phyloP scores from a whole-genome alignment of 495 filamentous ascomycete species.

The Lepraria neglecta region DNA sequence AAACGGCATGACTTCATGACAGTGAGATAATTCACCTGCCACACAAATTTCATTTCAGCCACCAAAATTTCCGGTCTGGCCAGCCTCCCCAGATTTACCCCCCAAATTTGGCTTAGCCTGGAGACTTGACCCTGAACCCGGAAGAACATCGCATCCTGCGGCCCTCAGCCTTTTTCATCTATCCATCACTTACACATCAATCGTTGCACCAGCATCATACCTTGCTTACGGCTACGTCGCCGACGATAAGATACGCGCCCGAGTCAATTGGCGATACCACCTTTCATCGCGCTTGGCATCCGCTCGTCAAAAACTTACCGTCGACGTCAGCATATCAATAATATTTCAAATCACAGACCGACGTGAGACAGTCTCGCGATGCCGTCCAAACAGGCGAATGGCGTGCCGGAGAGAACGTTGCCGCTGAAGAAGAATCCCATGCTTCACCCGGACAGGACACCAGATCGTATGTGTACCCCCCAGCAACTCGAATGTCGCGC shows the following conservation, averaged over 20 bases:
- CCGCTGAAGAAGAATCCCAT: constrained; percentile 71
- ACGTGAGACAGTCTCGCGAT: constrained; percentile 21
- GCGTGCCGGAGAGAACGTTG: constrained; percentile 52
- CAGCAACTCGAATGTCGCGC: constrained; percentile 24
- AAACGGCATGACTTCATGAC: constrained; percentile 3
- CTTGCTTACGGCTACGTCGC: constrained; percentile 5
- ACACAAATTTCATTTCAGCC: constrained; percentile 10
- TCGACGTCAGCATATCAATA: constrained; percentile 15
- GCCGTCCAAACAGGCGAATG: constrained; percentile 42
- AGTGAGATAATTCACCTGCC: not conserved
- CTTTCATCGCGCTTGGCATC: constrained; percentile 17
- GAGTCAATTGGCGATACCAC: not conserved
- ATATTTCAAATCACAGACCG: not conserved
- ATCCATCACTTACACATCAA: constrained; percentile 6
- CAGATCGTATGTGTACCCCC: constrained; percentile 44
- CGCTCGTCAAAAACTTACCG: constrained; percentile 13
- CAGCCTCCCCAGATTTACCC: constrained; percentile 4
- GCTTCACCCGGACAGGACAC: constrained; percentile 64
- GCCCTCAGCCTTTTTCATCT: constrained; percentile 11
- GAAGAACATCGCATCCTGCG: constrained; percentile 8
- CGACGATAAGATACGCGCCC: constrained; percentile 5
- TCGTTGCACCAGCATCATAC: constrained; percentile 14
- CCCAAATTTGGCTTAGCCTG: constrained; percentile 4
- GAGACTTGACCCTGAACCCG: constrained; percentile 10
- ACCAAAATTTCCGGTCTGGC: constrained; percentile 6